Conservation (phyloP, 768 basidiomycete genomes). For the Podaxis rugospora region DNA sequence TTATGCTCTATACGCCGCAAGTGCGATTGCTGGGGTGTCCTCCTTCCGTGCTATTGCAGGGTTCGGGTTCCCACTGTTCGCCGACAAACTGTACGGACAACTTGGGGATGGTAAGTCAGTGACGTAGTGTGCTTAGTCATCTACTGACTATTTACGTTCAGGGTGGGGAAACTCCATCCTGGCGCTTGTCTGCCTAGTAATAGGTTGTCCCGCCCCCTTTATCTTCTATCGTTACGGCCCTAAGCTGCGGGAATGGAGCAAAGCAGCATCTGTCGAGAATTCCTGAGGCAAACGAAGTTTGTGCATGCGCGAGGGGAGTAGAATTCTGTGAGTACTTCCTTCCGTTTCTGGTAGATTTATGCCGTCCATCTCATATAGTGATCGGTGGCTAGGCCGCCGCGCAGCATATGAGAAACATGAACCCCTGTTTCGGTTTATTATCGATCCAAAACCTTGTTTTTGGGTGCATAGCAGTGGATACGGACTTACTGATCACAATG, state of each 20-base stretch:
- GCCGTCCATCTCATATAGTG: neutral
- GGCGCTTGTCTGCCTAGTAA: conserved; percentile 43
- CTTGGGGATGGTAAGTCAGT: conserved; percentile 37
- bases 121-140: neutral
- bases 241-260: conserved; percentile 31
- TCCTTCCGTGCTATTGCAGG: conserved; percentile 55
- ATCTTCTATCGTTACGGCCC: conserved; percentile 37
- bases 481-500: neutral
- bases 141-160: conserved; percentile 12
- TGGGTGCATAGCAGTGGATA: neutral
- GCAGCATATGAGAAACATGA: neutral
- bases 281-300: neutral
- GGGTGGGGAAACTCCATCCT: conserved; percentile 57
- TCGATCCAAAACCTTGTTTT: neutral
- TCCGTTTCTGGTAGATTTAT: neutral
- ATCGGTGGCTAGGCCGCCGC: neutral
- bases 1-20: conserved; percentile 64
- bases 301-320: neutral
- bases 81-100: conserved; percentile 47
- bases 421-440: neutral
- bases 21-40: conserved; percentile 54
- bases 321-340: neutral
- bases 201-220: conserved; percentile 49
- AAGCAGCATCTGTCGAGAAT: conserved; percentile 29
- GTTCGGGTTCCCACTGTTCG: conserved; percentile 63